Evolutionary conservation across 2,329 filamentous ascomycete species (phyloP).

Genomic region (Mycocentrospora acerina): DNA sequence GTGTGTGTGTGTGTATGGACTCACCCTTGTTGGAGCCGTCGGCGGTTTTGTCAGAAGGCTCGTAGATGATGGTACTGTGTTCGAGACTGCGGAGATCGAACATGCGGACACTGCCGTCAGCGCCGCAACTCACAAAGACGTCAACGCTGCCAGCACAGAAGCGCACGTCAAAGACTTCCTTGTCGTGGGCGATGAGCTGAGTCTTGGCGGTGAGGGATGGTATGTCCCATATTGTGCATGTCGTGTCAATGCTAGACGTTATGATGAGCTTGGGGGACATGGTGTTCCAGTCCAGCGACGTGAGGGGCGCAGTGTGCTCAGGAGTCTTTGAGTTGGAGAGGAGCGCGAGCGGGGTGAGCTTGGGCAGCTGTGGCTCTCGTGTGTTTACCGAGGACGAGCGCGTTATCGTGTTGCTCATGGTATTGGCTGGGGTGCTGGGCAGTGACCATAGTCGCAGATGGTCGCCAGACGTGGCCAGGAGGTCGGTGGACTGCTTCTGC

Average conservation of each 20-base stretch:
- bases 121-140: conserved; percentile 96
- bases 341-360: conserved; percentile 87
- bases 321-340: conserved; percentile 98
- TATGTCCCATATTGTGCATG: conserved; percentile 99
- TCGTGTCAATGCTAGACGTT: conserved; percentile 97
- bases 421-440: conserved; percentile 54
- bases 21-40: conserved; percentile 46
- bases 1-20: too few relatives aligned
- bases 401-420: conserved; percentile 70
- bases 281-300: conserved; percentile 96
- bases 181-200: conserved; percentile 96
- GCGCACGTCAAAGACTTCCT: conserved; percentile 96
- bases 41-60: conserved; percentile 81
- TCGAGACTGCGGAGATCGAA: conserved; percentile 95
- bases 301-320: conserved; percentile 94
- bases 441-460: conserved; percentile 93
- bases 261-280: conserved; percentile 97
- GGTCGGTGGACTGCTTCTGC: conserved; percentile 91
- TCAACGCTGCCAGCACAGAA: conserved; percentile 99
- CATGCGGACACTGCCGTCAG: conserved; percentile 97
- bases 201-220: conserved; percentile 97
- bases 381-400: conserved; percentile 63
- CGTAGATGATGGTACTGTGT: conserved; percentile 98
- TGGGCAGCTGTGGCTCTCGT: conserved; percentile 65
- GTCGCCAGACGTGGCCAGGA: conserved; percentile 92